Percentiles rank a stretch among this genome's conserved stretches.
These are phyloP conservation scores for Candida xyloterini DNA, from an alignment of 805 yeast genomes.

Conservation along the genomic window DNA sequence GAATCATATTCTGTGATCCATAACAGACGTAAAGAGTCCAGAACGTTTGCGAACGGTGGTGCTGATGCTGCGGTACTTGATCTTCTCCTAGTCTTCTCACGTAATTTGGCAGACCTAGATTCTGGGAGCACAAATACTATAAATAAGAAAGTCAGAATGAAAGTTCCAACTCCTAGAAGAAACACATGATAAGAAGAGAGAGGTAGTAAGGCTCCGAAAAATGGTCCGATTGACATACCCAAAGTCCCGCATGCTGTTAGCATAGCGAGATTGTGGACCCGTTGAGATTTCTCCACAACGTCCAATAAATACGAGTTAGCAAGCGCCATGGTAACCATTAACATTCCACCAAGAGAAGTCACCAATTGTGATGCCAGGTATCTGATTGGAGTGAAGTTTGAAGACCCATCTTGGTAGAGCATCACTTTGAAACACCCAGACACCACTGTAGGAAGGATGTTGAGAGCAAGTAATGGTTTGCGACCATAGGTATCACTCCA, in stretches of 20 bases:
- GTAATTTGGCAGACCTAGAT: conserved; percentile 56
- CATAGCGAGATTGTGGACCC: conserved; percentile 59
- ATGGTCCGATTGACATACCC: conserved; percentile 66
- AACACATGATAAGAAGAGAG: conserved; percentile 33
- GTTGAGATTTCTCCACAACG: conserved; percentile 57
- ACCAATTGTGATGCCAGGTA: conserved; percentile 45
- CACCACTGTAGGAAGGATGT: conserved; percentile 15
- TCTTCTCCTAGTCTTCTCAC: conserved; percentile 46
- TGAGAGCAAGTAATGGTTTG: conserved; percentile 42
- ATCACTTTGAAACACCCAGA: conserved; percentile 14
- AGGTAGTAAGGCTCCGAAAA: conserved; percentile 46
- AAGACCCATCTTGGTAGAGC: conserved; percentile 23
- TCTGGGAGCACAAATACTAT: conserved; percentile 51
- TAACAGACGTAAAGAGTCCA: conserved; percentile 50
- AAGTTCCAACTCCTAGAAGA: conserved; percentile 3
- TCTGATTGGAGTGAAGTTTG: conserved; percentile 31
- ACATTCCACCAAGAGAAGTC: conserved; percentile 61
- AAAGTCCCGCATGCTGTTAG: conserved; percentile 56
- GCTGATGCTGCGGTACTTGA: conserved; percentile 12
- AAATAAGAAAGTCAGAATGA: conserved; percentile 32
- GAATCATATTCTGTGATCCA: conserved; percentile 45
- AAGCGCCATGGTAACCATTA: conserved; percentile 52
- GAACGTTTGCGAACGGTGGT: conserved; percentile 26
- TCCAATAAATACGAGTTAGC: conserved; percentile 73
- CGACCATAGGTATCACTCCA: conserved; percentile 66